phyloP scores from a whole-genome alignment of 495 filamentous ascomycete genomes.

The Xanthoparmelia taractica region DNA sequence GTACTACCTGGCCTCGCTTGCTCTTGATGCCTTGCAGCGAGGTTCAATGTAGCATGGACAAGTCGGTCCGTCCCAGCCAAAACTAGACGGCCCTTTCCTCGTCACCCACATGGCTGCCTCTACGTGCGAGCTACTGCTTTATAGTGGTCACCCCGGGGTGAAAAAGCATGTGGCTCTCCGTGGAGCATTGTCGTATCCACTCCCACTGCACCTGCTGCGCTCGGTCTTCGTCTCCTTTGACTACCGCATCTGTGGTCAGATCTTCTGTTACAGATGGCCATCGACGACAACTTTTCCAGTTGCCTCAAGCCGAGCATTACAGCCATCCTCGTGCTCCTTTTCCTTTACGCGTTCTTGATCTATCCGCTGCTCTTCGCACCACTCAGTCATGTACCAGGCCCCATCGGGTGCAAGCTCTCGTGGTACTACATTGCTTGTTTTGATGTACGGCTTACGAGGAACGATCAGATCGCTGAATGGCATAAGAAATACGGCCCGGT shows the following conservation, averaged over 20 bases:
- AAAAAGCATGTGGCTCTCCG: background rate
- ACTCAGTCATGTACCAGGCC: conserved; percentile 45
- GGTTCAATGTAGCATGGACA: too few species aligned
- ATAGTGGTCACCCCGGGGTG: background rate
- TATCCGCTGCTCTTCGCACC: conserved; percentile 26
- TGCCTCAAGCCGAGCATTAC: conserved; percentile 1
- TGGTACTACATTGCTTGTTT: conserved; percentile 48
- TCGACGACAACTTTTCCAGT: background rate
- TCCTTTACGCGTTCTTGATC: background rate
- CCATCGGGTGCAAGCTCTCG: conserved; percentile 45
- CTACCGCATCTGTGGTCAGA: background rate
- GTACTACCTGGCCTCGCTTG: too few species aligned
- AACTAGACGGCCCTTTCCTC: too few species aligned
- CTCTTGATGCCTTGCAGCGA: too few species aligned
- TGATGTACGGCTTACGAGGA: conserved; percentile 48
- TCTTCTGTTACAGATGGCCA: background rate
- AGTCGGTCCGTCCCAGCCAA: too few species aligned
- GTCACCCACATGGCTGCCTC: too few species aligned
- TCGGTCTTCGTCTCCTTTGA: background rate
- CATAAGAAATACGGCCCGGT: conserved; percentile 50
- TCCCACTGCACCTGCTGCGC: background rate
- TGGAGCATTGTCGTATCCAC: background rate
- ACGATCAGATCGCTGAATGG: conserved; percentile 46
- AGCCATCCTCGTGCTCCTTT: background rate
- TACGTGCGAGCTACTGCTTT: too few species aligned